Percentiles rank a stretch among this genome's conserved stretches.
phyloP scores from a whole-genome alignment of 2,329 filamentous ascomycete genomes.

The Penicillium sp. region DNA sequence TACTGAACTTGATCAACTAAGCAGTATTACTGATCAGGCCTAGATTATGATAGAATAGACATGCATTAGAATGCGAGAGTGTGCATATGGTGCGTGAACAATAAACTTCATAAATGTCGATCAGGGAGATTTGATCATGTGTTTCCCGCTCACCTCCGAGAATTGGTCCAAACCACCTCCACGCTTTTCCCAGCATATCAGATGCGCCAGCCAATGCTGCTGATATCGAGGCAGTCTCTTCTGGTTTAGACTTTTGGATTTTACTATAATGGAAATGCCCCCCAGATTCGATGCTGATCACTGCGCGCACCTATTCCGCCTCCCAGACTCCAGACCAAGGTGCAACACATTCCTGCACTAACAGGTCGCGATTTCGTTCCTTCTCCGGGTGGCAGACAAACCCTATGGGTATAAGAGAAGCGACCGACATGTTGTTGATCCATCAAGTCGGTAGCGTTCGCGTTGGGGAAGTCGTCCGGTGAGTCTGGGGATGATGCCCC shows the following conservation, averaged over 20 bases:
- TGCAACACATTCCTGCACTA: slow-evolving; percentile 19
- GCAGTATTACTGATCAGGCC: not conserved
- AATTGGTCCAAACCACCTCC: not conserved
- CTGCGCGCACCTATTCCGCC: slow-evolving; percentile 43
- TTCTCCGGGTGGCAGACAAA: slow-evolving; percentile 38
- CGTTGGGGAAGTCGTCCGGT: slow-evolving; percentile 90
- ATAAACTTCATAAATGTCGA: not conserved
- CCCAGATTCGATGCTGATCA: slow-evolving; percentile 43
- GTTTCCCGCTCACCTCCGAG: slow-evolving; percentile 4
- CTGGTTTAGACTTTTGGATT: not conserved
- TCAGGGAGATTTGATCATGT: slow-evolving; percentile 3
- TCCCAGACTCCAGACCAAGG: slow-evolving; percentile 40
- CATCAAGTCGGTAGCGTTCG: slow-evolving; percentile 90
- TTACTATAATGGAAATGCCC: slow-evolving; percentile 24
- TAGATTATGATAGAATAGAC: not conserved
- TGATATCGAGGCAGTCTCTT: not conserved
- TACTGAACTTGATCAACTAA: slow-evolving; percentile 22
- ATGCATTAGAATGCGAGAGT: not conserved
- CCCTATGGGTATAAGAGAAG: slow-evolving; percentile 21
- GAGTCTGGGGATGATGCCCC: slow-evolving; percentile 34
- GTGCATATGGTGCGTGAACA: not conserved
- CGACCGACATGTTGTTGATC: slow-evolving; percentile 72
- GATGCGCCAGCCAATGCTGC: not conserved
- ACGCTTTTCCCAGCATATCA: not conserved
- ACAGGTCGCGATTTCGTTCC: slow-evolving; percentile 32